Percentiles rank a stretch among this genome's conserved stretches.
Conservation (phyloP, 495 filamentous ascomycete species). For the Penicilliopsis zonata region DNA sequence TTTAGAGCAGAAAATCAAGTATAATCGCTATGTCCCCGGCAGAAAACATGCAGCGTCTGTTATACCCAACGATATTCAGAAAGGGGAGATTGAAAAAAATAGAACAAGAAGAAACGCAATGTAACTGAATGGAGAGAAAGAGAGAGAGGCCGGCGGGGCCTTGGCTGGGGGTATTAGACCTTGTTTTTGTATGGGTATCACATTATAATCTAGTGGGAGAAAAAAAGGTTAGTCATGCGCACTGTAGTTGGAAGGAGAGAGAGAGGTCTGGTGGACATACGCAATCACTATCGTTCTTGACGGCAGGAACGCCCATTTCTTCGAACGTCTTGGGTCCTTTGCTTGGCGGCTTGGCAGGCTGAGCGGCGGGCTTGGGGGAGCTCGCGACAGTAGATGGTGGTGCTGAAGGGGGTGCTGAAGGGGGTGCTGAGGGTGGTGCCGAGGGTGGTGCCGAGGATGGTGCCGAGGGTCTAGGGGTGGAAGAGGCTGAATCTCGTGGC, state of each 20-base stretch:
- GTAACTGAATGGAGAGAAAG: too few relatives aligned
- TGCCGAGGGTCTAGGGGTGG: slow-evolving; percentile 17
- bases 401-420: slow-evolving; percentile 15
- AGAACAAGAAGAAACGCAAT: too few relatives aligned
- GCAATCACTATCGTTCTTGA: slow-evolving; percentile 74
- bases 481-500: slow-evolving; percentile 17
- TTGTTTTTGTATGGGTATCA: too few relatives aligned
- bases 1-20: too few relatives aligned
- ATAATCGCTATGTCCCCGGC: too few relatives aligned
- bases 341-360: slow-evolving; percentile 23
- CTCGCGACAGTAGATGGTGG: slow-evolving; percentile 10
- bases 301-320: slow-evolving; percentile 86
- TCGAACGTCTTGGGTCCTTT: slow-evolving; percentile 95
- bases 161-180: too few relatives aligned
- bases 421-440: slow-evolving; percentile 6
- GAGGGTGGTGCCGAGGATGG: too few relatives aligned
- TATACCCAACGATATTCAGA: too few relatives aligned
- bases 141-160: too few relatives aligned
- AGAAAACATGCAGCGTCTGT: too few relatives aligned
- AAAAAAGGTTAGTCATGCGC: neutral
- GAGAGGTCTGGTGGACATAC: slow-evolving; percentile 46
- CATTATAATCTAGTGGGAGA: slow-evolving; percentile 51
- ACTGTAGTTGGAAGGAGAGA: neutral
- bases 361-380: slow-evolving; percentile 18
- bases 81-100: slow-evolving; percentile 7